Base-by-base conservation (phyloP, 441 rosid species). In the Sinapis alba region DNA sequence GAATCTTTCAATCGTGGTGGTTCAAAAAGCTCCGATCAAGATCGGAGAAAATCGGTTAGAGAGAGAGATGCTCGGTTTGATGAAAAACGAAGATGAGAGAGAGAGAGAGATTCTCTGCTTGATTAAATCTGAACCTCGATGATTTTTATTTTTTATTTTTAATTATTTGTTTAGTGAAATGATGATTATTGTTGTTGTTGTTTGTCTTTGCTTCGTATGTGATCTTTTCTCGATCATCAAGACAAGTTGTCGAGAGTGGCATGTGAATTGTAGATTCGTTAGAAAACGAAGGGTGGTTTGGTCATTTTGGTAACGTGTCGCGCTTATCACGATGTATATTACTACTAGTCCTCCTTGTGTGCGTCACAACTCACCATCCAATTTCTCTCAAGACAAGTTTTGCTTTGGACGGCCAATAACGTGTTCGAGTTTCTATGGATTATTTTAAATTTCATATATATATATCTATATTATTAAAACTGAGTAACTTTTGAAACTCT, bases 11-110 rank as follows among this genome's bases (percentile, higher is more conserved):
- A 63, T 28, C 74, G 43, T 47, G 57, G 13, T 47, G 66, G 85
- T 78, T 78, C 83, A 76, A 57, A 24, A 45, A 15, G 21, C 70
- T 76, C 83, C 83, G 82, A 79, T 80, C 82, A 23, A 53, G 71
- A 59, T 71, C 64, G 62, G 65, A 47, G 54, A 43, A 41, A 13
- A 38, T 32, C 51, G 54, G 30, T 13, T 6, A 47, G 50, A 69
- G 68, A 77, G 63, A 65, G 50, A 58, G 47, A 77, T n/a, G n/a
- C n/a, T 77, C 63, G 68, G 67, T 59, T 77, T 76, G 61, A 16
- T 69, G 69, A 3, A 24, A 9, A 72, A 70, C 64, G 69, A 71
- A 72, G 73, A 77, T 20, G 38, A 50, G 23, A 50, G 20, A 71
- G 32, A 66, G 41, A n/a, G n/a, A n/a, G n/a, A 51, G 27, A 60